These are phyloP conservation scores for Vigna mungo DNA, from an alignment of 306 rosid species.

Conservation along the genomic window DNA sequence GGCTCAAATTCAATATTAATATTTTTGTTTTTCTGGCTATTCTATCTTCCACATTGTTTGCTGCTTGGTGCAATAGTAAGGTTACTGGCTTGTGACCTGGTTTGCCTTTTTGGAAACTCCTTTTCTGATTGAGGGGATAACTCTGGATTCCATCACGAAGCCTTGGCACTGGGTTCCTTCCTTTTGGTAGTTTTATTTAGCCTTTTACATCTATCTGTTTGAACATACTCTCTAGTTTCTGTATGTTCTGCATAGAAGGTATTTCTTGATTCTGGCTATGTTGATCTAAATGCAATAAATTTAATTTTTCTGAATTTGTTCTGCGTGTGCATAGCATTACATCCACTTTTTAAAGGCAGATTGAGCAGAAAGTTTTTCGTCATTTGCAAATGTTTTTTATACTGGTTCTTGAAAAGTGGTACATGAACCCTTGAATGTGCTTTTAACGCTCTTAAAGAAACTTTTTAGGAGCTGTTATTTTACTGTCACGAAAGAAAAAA, in stretches of 20 bases:
- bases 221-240: conserved; percentile 1
- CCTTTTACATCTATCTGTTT: not conserved
- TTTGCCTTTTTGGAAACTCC: not conserved
- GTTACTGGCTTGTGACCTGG: not conserved
- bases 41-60: not conserved
- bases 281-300: conserved; percentile 23
- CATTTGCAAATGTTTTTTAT: not conserved
- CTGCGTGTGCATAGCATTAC: not conserved
- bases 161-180: not conserved
- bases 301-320: not conserved
- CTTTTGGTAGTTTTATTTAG: not conserved
- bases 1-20: not conserved
- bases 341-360: conserved; percentile 1
- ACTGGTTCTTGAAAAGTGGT: conserved; percentile 5
- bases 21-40: not conserved
- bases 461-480: not conserved
- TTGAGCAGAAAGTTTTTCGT: not conserved
- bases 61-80: not conserved
- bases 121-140: not conserved
- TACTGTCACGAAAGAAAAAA: not conserved
- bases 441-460: not conserved
- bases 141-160: not conserved
- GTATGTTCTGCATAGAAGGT: conserved; percentile 7
- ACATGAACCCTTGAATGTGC: conserved; percentile 11
- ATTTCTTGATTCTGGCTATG: not conserved